Percentiles rank a stretch among this genome's conserved stretches.
Conservation (phyloP, 768 basidiomycete species). For the Ramaria rubella region DNA sequence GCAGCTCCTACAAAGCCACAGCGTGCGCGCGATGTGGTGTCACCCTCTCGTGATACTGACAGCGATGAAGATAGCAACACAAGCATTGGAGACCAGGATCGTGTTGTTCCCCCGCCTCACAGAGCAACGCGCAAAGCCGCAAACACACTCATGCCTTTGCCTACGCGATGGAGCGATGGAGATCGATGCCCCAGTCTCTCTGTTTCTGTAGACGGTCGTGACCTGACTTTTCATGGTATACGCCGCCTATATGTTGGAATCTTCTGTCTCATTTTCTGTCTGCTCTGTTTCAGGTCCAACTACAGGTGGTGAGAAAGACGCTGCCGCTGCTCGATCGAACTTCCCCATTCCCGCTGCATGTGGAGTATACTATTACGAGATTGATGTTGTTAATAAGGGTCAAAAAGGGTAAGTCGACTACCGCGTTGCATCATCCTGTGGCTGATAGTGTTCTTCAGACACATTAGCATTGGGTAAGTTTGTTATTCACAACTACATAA, state of each 20-base stretch:
- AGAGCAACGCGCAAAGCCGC: slow-evolving; percentile 9
- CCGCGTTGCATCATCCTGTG: neutral
- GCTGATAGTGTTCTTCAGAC: slow-evolving; percentile 36
- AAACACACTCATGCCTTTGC: slow-evolving; percentile 43
- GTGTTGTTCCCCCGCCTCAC: slow-evolving; percentile 28
- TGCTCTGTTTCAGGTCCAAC: slow-evolving; percentile 36
- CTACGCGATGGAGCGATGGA: slow-evolving; percentile 75
- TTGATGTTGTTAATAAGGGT: slow-evolving; percentile 74
- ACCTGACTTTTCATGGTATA: slow-evolving; percentile 64
- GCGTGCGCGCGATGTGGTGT: neutral
- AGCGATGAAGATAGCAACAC: slow-evolving; percentile 62
- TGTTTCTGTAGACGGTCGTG: slow-evolving; percentile 65
- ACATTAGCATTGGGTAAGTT: slow-evolving; percentile 74
- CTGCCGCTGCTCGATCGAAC: slow-evolving; percentile 74
- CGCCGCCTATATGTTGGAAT: slow-evolving; percentile 9
- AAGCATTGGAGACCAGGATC: slow-evolving; percentile 10
- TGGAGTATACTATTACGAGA: slow-evolving; percentile 94
- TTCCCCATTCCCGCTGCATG: slow-evolving; percentile 75
- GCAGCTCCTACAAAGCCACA: neutral
- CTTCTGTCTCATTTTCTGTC: slow-evolving; percentile 5
- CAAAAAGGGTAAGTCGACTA: slow-evolving; percentile 63
- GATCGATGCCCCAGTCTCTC: slow-evolving; percentile 52
- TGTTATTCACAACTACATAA: slow-evolving; percentile 5
- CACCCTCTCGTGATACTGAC: slow-evolving; percentile 31
- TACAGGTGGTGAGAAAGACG: slow-evolving; percentile 66